A percentile compares a stretch with the other conserved stretches of the same genome.
These are phyloP conservation scores for Trametes cinnabarina DNA, from an alignment of 768 basidiomycete genomes.

Conservation along the genomic window DNA sequence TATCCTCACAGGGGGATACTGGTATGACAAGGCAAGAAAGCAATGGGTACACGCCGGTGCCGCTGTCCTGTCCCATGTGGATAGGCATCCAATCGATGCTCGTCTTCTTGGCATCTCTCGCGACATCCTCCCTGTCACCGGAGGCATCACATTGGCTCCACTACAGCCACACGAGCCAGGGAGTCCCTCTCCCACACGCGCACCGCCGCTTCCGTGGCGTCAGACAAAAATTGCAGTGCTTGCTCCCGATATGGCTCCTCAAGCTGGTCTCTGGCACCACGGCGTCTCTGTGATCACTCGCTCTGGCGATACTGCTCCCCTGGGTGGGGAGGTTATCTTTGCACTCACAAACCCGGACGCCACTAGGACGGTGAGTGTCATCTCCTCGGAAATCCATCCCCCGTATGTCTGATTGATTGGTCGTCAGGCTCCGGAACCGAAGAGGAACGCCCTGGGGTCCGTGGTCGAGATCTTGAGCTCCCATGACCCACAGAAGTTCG, in stretches of 20 bases:
- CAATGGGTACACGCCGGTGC: not conserved
- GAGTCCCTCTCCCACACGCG: not conserved
- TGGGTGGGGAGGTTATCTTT: not conserved
- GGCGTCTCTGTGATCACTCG: not conserved
- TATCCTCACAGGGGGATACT: slow-evolving; percentile 12
- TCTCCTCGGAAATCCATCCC: not conserved
- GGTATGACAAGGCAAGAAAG: not conserved
- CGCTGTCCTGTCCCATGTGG: not conserved
- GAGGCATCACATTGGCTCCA: not conserved
- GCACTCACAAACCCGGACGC: not conserved
- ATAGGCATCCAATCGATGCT: not conserved
- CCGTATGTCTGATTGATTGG: not conserved
- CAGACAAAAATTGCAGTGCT: too few relatives aligned
- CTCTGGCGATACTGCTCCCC: not conserved
- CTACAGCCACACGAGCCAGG: not conserved
- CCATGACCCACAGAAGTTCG: not conserved
- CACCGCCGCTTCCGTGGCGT: not conserved
- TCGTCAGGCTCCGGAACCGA: not conserved
- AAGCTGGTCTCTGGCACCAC: not conserved
- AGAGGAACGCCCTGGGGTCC: not conserved
- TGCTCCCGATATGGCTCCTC: too few relatives aligned
- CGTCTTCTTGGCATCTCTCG: not conserved
- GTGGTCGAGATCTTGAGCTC: not conserved
- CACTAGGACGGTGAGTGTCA: not conserved
- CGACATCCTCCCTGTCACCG: not conserved